Conservation (phyloP, 768 basidiomycete genomes). For the Leccinum broughii region DNA sequence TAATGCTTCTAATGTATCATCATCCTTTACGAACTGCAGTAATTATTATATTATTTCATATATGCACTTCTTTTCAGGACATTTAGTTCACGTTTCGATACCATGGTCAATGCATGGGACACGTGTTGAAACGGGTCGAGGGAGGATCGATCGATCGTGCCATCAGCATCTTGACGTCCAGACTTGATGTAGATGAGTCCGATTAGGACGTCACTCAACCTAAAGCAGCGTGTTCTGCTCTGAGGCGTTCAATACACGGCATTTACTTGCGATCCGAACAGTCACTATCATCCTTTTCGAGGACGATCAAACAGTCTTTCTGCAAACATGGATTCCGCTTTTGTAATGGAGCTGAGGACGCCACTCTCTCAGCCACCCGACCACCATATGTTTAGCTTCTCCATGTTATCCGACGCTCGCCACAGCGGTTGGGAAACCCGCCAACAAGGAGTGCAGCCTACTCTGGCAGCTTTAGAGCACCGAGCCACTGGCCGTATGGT, state of each 20-base stretch:
- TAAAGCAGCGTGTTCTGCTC: neutral
- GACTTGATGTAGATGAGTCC: neutral
- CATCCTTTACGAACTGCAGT: neutral
- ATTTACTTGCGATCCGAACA: neutral
- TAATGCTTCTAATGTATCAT: slow-evolving; percentile 6
- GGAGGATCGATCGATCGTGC: neutral
- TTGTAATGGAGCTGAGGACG: neutral
- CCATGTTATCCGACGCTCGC: too few species aligned
- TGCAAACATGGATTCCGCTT: neutral
- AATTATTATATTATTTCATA: slow-evolving; percentile 12
- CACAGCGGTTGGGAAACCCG: too few species aligned
- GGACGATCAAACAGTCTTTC: neutral
- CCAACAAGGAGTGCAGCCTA: too few species aligned
- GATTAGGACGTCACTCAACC: neutral
- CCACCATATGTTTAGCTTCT: too few species aligned
- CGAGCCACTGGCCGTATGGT: too few species aligned
- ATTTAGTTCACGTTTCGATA: slow-evolving; percentile 3
- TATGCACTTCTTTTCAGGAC: neutral
- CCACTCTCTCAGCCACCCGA: too few species aligned
- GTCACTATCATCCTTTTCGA: too few species aligned
- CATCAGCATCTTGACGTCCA: neutral
- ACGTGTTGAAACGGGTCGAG: neutral
- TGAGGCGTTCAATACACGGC: too few species aligned
- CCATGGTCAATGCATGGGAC: neutral
- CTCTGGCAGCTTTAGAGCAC: too few species aligned